Conservation (phyloP, 2,329 filamentous ascomycete species). For the Penicillium sp. region DNA sequence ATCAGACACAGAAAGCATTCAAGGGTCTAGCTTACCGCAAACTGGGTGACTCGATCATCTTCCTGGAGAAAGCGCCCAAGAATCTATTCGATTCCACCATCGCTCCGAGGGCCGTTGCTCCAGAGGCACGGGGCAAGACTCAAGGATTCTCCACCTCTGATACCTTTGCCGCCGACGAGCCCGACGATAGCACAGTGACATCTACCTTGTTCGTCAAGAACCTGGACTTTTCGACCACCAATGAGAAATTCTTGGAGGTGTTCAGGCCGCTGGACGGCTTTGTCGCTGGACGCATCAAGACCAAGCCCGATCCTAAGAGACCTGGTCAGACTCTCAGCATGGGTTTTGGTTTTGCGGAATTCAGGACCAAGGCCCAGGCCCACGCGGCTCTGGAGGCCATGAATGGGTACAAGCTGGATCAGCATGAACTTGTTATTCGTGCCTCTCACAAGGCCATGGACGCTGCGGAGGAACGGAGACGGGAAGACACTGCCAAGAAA, state of each 20-base stretch:
- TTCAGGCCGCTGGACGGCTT: constrained; percentile 86
- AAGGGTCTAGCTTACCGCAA: constrained; percentile 81
- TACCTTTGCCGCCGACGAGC: constrained; percentile 43
- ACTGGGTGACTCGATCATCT: constrained; percentile 85
- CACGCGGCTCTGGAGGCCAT: constrained; percentile 77
- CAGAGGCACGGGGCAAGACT: constrained; percentile 33
- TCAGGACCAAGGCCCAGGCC: constrained; percentile 72
- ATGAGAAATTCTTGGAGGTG: constrained; percentile 67
- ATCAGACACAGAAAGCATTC: constrained; percentile 80
- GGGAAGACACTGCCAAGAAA: constrained; percentile 81
- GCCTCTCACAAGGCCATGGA: constrained; percentile 83
- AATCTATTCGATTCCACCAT: constrained; percentile 62
- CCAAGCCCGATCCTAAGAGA: constrained; percentile 87
- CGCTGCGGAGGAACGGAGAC: constrained; percentile 79
- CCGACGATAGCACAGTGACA: constrained; percentile 52
- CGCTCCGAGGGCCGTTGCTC: constrained; percentile 30
- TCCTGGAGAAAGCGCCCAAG: constrained; percentile 88
- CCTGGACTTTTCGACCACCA: constrained; percentile 86
- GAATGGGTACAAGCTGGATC: constrained; percentile 84
- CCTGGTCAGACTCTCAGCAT: constrained; percentile 86
- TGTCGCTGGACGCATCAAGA: constrained; percentile 84
- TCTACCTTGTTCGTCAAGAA: constrained; percentile 92
- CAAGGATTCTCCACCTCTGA: constrained; percentile 44
- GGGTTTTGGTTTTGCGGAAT: constrained; percentile 96
- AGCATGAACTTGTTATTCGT: constrained; percentile 79